These are phyloP conservation scores for Backusella tuberculispora DNA, from an alignment of 192 early-diverging fungal genomes.

Conservation along the genomic window DNA sequence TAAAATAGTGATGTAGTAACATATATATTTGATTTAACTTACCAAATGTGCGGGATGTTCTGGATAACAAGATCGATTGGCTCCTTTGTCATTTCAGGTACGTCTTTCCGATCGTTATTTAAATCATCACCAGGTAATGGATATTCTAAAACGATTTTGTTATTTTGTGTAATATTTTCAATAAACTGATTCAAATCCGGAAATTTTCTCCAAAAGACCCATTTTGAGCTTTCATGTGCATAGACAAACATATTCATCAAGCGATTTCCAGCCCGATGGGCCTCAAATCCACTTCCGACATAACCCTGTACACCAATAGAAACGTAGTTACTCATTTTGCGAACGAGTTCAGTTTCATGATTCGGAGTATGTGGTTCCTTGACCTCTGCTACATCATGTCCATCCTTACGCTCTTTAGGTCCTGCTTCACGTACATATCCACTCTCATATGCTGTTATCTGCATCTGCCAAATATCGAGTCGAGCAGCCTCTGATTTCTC, in stretches of 20 bases:
- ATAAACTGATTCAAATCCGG: slow-evolving; percentile 65
- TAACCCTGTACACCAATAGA: slow-evolving; percentile 74
- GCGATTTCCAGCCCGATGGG: slow-evolving; percentile 66
- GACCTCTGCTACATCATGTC: slow-evolving; percentile 39
- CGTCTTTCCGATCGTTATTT: slow-evolving; percentile 17
- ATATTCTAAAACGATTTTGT: slow-evolving; percentile 51
- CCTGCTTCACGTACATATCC: slow-evolving; percentile 69
- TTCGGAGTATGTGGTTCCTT: not conserved
- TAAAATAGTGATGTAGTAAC: not conserved
- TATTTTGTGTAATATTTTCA: slow-evolving; percentile 56
- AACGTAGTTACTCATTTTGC: slow-evolving; percentile 73
- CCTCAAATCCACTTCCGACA: slow-evolving; percentile 75
- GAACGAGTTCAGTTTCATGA: slow-evolving; percentile 29
- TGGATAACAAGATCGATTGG: slow-evolving; percentile 73
- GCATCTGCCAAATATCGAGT: slow-evolving; percentile 73
- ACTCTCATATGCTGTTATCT: slow-evolving; percentile 57
- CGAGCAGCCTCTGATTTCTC: slow-evolving; percentile 62
- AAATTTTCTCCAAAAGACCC: slow-evolving; percentile 63
- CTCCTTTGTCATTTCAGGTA: slow-evolving; percentile 57
- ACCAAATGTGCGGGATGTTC: slow-evolving; percentile 73
- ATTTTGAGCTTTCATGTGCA: slow-evolving; percentile 61
- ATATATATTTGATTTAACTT: not conserved
- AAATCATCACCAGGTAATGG: slow-evolving; percentile 40
- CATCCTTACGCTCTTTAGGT: slow-evolving; percentile 52
- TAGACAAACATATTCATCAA: slow-evolving; percentile 69